These are phyloP conservation scores for Ustilago nuda DNA, from an alignment of 1,284 basidiomycete genomes.

Conservation along the genomic window DNA sequence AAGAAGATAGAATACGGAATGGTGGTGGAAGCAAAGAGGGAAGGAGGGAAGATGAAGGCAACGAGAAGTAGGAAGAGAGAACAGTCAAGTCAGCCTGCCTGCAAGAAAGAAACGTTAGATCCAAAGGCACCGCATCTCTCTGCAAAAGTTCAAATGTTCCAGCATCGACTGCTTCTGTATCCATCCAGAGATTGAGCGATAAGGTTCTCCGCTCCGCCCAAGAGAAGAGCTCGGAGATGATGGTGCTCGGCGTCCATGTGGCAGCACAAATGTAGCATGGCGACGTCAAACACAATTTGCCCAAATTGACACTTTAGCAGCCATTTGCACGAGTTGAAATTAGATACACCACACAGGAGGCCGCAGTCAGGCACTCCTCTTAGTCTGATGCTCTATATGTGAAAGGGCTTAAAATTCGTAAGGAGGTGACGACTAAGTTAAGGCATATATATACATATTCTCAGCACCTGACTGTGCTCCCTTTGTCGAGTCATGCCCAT, in stretches of 20 bases:
- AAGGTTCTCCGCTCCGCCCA: not conserved
- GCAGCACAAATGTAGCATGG: not conserved
- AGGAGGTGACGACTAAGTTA: too few species aligned
- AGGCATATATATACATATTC: too few species aligned
- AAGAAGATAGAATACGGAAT: not conserved
- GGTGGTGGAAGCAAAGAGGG: constrained; percentile 4
- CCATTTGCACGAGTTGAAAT: constrained; percentile 13
- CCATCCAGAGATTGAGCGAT: not conserved
- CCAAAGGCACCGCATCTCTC: not conserved
- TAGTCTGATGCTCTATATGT: too few species aligned
- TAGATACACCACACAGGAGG: too few species aligned
- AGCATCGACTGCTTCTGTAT: not conserved
- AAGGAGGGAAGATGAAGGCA: not conserved
- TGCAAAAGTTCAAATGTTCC: not conserved
- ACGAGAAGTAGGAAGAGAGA: not conserved
- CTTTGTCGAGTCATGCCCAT: too few species aligned
- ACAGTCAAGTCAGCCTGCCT: constrained; percentile 8
- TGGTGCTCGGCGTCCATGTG: constrained; percentile 31
- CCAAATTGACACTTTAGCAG: constrained; percentile 7
- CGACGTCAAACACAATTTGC: constrained; percentile 13
- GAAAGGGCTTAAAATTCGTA: too few species aligned
- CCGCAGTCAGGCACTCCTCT: too few species aligned
- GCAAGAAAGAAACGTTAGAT: not conserved
- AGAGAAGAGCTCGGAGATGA: constrained; percentile 19
- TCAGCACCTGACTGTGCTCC: too few species aligned